phyloP scores from a whole-genome alignment of 192 early-diverging fungal genomes.

The Gaertneriomyces sp. region DNA sequence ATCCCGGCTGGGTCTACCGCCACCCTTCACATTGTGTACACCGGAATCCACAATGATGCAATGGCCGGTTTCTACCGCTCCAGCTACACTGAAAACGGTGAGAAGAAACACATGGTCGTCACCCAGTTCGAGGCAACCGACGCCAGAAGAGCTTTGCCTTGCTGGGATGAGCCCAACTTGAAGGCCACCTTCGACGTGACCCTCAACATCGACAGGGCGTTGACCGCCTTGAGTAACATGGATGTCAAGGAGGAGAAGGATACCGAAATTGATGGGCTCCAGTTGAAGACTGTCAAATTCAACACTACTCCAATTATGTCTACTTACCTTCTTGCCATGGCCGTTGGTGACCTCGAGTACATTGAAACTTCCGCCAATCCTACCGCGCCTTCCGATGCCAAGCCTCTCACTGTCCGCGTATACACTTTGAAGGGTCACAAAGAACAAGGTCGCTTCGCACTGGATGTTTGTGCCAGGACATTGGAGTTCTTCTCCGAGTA shows the following conservation, averaged over 20 bases:
- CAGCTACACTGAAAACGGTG: constrained; percentile 59
- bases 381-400: constrained; percentile 51
- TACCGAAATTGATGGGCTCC: constrained; percentile 47
- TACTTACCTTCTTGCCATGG: constrained; percentile 90
- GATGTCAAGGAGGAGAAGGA: constrained; percentile 66
- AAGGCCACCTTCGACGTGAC: constrained; percentile 95
- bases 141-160: constrained; percentile 90
- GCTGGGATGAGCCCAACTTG: constrained; percentile 92
- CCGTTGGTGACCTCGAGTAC: constrained; percentile 89
- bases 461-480: constrained; percentile 69
- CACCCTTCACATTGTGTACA: constrained; percentile 45
- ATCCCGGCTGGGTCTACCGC: constrained; percentile 45
- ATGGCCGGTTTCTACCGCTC: constrained; percentile 95
- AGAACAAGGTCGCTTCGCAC: constrained; percentile 78
- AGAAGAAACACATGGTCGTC: constrained; percentile 67
- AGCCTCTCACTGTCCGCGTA: constrained; percentile 76
- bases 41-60: constrained; percentile 62
- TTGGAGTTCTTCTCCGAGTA: constrained; percentile 85
- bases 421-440: constrained; percentile 79
- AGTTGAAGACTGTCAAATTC: constrained; percentile 79
- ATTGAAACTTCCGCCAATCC: constrained; percentile 75
- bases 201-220: constrained; percentile 67
- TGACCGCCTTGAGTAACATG: constrained; percentile 93
- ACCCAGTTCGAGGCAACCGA: constrained; percentile 96
- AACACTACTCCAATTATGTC: constrained; percentile 90